Conservation (phyloP, 2,329 filamentous ascomycete genomes). For the Neoarthrinium moseri region DNA sequence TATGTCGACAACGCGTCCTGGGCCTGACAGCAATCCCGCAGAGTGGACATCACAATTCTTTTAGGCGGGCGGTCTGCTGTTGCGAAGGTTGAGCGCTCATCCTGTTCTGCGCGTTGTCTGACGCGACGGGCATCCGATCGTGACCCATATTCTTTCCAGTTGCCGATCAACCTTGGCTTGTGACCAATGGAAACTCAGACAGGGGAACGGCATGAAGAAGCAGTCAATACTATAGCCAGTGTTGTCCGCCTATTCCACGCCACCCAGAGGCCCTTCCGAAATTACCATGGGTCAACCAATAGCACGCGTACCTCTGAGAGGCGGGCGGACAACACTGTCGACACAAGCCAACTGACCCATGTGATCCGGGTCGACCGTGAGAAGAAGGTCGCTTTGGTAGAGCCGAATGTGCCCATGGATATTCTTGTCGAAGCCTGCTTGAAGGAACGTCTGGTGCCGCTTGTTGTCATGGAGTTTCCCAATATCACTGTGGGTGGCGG, state of each 20-base stretch:
- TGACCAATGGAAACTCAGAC: neutral
- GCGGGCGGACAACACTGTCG: constrained; percentile 55
- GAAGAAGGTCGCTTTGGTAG: constrained; percentile 58
- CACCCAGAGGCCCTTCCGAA: constrained; percentile 59
- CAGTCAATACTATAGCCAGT: constrained; percentile 41
- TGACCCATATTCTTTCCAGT: no score
- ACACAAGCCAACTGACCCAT: constrained; percentile 63
- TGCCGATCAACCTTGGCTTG: neutral
- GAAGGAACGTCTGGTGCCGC: constrained; percentile 56
- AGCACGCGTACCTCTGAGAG: constrained; percentile 63
- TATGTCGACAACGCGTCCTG: no score
- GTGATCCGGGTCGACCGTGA: constrained; percentile 59
- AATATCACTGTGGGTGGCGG: constrained; percentile 71
- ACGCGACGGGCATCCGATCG: no score
- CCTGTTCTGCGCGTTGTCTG: no score
- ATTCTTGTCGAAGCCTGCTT: constrained; percentile 57
- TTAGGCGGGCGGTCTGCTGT: no score
- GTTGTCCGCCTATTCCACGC: constrained; percentile 43
- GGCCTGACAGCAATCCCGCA: no score
- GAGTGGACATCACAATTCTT: no score
- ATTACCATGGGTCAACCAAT: constrained; percentile 76
- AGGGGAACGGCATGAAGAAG: constrained; percentile 44
- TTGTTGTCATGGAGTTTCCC: constrained; percentile 70
- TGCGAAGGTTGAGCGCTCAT: no score
- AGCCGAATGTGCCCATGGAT: constrained; percentile 72